Base-by-base conservation (phyloP, 495 filamentous ascomycete genomes). In the Hypoxylon rickii region DNA sequence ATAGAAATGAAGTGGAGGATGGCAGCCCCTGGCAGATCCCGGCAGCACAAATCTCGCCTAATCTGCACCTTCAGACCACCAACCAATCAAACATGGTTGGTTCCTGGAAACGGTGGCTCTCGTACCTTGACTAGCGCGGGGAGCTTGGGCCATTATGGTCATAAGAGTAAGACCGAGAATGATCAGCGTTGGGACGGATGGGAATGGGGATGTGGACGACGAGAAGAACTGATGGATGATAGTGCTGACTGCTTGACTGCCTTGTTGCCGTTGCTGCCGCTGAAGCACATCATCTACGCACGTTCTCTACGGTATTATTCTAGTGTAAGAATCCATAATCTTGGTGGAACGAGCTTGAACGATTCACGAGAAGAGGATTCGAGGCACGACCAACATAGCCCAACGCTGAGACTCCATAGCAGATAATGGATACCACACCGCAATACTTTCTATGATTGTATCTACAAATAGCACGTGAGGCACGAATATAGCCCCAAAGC, bases 121-220 rank as follows among this genome's bases (percentile, higher is more conserved):
- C 34, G 61, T 64, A 45, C 61, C 61, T 29, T 64, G 61, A 52
- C 55, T 64, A 63, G 55, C 38, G 57, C 53, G 39, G 24, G 61
- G 51, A 61, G 57, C 64, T 59, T 69, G 66, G 61, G 51, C 63
- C 57, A 60, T 17, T 2, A 29, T 34, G 45, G 24, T 51, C 55
- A 22, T 21, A n/a, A 31, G 20, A 58, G 44, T 44, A 63, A 58
- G 53, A 54, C 59, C 59, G 48, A 63, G 45, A 36, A 57, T 49
- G 58, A 62, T 56, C 58, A 49, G 33, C 52, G 37, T 57, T 33
- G 46, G 40, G 18, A 33, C 24, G 4, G 15, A 47, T 6, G n/a
- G 33, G 38, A 44, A 40, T 51, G 57, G 46, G 39, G 57, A 55
- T 44, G n/a, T 16, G 13, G 26, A 44, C 15, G 26, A 24, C 26